These are phyloP conservation scores for Hypoxylon trugodes DNA, from an alignment of 495 filamentous ascomycete species.

Conservation along the genomic window DNA sequence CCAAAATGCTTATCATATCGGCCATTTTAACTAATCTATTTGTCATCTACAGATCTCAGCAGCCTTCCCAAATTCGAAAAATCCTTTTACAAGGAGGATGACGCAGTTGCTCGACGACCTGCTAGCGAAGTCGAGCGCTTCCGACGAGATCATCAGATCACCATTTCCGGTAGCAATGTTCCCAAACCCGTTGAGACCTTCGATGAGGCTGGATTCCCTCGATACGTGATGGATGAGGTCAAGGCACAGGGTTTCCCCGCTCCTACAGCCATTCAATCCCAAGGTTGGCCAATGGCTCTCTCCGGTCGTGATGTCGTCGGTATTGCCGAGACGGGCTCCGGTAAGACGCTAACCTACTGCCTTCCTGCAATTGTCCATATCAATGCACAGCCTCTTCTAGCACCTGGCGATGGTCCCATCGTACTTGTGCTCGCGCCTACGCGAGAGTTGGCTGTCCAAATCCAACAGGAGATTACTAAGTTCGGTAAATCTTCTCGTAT, in stretches of 20 bases:
- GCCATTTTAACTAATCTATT: not conserved
- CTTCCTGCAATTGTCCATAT: conserved; percentile 99
- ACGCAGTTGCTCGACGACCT: conserved; percentile 76
- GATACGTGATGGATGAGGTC: conserved; percentile 96
- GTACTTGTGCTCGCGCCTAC: conserved; percentile 95
- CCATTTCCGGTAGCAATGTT: conserved; percentile 77
- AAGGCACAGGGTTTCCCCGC: conserved; percentile 94
- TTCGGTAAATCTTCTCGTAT: conserved; percentile 98
- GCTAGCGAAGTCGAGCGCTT: conserved; percentile 84
- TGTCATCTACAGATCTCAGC: conserved; percentile 66
- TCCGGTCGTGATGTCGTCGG: conserved; percentile 98
- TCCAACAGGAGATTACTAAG: conserved; percentile 93
- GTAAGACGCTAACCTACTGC: conserved; percentile 99
- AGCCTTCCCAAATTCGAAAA: conserved; percentile 96
- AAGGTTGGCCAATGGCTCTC: conserved; percentile 99
- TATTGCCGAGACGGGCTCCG: conserved; percentile 98
- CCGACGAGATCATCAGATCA: conserved; percentile 80
- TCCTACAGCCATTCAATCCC: conserved; percentile 95
- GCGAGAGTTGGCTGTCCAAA: conserved; percentile 97
- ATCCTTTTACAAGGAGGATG: conserved; percentile 97
- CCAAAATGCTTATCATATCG: no score
- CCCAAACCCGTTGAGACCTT: conserved; percentile 95
- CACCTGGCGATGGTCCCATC: conserved; percentile 96
- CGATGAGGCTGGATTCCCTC: conserved; percentile 96
- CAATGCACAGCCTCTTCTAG: conserved; percentile 96